phyloP scores from a whole-genome alignment of 116 monocot genomes.

The Dioscorea cayenensis region DNA sequence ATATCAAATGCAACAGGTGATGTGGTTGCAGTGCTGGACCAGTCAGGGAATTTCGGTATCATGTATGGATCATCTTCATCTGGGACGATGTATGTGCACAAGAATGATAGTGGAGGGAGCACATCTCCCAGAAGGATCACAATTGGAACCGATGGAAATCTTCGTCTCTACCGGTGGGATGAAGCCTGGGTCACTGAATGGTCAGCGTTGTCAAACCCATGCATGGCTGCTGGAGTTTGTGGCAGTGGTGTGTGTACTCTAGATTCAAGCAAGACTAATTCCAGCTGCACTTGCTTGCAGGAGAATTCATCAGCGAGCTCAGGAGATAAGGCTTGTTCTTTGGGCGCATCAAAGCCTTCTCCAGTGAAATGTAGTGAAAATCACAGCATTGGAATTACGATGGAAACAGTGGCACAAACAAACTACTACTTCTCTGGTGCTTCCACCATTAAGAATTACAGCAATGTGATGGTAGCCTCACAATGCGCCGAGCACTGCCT shows the following conservation, averaged over 20 bases:
- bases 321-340: neutral
- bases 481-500: constrained; percentile 18
- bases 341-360: neutral
- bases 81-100: constrained; percentile 35
- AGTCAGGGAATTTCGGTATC: constrained; percentile 32
- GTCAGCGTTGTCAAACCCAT: constrained; percentile 32
- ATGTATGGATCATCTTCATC: constrained; percentile 24
- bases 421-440: constrained; percentile 33
- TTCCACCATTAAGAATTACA: constrained; percentile 27
- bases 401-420: constrained; percentile 21
- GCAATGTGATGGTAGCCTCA: constrained; percentile 3
- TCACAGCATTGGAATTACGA: neutral
- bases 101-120: constrained; percentile 23
- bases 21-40: constrained; percentile 22
- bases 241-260: constrained; percentile 28
- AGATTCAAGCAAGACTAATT: constrained; percentile 12
- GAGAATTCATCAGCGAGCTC: neutral
- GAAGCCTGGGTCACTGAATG: constrained; percentile 28
- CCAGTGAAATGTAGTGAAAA: neutral
- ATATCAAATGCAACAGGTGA: constrained; percentile 43
- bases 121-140: constrained; percentile 10
- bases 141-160: constrained; percentile 25
- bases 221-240: constrained; percentile 30
- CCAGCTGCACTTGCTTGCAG: constrained; percentile 14
- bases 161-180: constrained; percentile 33